Base-by-base conservation (phyloP, 1,284 basidiomycete genomes). In the Apiotrichum mycotoxinovorans region DNA sequence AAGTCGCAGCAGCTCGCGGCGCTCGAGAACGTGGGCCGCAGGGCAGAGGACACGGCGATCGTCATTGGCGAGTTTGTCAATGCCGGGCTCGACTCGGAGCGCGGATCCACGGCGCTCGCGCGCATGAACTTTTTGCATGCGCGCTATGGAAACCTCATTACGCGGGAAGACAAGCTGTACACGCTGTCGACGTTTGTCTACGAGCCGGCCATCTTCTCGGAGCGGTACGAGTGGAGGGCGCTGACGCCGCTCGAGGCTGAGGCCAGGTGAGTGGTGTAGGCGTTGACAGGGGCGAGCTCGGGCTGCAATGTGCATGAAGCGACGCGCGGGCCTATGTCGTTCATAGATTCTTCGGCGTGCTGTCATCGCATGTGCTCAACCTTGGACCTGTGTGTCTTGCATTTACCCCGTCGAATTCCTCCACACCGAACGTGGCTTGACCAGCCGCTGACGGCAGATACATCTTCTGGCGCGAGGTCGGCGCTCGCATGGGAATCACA, bases 391-490 rank as follows among this genome's bases (percentile, higher is more conserved):
- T n/a, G n/a, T n/a, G n/a, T n/a, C n/a, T n/a, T n/a, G n/a, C n/a
- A n/a, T n/a, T n/a, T n/a, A n/a, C n/a, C n/a, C n/a, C n/a, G n/a
- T n/a, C n/a, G n/a, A n/a, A n/a, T n/a, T n/a, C n/a, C n/a, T n/a
- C n/a, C n/a, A n/a, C n/a, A n/a, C n/a, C n/a, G n/a, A n/a, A n/a
- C n/a, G n/a, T n/a, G n/a, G n/a, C n/a, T n/a, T n/a, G n/a, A n/a
- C n/a, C n/a, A n/a, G n/a, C 14, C 26, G 20, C 52, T 58, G 43
- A 51, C 37, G 15, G 2, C 45, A 58, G 57, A 18, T 61, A 61
- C 45, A 46, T 61, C 27, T 48, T 54, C 46, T 61, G 59, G 59
- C 59, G 59, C 42, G 59, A 61, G 40, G 46, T 61, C 20, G 59
- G 59, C n/a, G 59, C 59, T 3, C 59, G 59, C 20, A 61, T 61